Conservation (phyloP, 306 rosid genomes). For the Cucumis melo region DNA sequence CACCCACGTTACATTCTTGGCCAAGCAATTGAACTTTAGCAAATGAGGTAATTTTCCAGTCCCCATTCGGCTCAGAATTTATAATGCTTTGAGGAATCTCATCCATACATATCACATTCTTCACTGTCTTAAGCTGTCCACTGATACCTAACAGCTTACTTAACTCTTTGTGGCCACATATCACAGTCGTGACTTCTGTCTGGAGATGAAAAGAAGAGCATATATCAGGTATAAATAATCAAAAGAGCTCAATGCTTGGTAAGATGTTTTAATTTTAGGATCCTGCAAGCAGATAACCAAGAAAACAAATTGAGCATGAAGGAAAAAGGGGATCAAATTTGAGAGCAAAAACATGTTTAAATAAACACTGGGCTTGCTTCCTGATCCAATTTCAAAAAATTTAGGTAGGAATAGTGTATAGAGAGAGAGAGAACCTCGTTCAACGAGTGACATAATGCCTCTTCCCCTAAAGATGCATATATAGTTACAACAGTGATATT, state of each 20-base stretch:
- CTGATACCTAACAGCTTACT: slow-evolving; percentile 44
- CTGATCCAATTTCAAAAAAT: background rate
- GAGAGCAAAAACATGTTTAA: background rate
- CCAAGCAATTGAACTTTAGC: slow-evolving; percentile 60
- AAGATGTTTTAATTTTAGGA: background rate
- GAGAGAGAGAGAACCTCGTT: slow-evolving; percentile 57
- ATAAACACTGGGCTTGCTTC: background rate
- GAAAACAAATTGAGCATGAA: background rate
- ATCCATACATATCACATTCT: slow-evolving; percentile 71
- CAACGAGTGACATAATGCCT: slow-evolving; percentile 78
- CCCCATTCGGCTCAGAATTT: slow-evolving; percentile 24
- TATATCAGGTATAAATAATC: background rate
- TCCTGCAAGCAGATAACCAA: background rate
- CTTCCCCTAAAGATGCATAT: slow-evolving; percentile 88
- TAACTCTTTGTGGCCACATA: slow-evolving; percentile 84
- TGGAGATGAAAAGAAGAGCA: slow-evolving; percentile 20
- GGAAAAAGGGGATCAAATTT: background rate
- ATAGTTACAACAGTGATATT: slow-evolving; percentile 88
- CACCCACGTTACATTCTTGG: slow-evolving; percentile 38
- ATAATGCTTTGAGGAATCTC: slow-evolving; percentile 42
- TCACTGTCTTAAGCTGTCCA: slow-evolving; percentile 73
- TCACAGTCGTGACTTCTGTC: slow-evolving; percentile 87
- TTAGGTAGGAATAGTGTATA: background rate
- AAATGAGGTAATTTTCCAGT: slow-evolving; percentile 54
- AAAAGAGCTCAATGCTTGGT: background rate